Percentiles rank a stretch among this genome's conserved stretches.
These are phyloP conservation scores for Ceratocystis albifundus DNA, from an alignment of 2,329 filamentous ascomycete genomes.

Conservation along the genomic window DNA sequence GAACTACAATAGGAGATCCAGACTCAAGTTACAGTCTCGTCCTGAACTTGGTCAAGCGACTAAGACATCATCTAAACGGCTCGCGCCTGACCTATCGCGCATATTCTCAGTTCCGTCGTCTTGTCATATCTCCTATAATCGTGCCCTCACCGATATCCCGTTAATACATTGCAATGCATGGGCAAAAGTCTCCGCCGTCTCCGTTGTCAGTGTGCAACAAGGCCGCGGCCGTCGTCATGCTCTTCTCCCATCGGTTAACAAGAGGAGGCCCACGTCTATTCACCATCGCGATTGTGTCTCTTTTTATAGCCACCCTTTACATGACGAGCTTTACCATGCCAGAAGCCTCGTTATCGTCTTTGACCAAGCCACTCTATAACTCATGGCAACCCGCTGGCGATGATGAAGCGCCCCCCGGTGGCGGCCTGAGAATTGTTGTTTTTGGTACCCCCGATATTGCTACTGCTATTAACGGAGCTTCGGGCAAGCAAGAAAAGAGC, in stretches of 20 bases:
- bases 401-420: constrained; percentile 26
- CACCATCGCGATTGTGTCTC: constrained; percentile 27
- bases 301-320: constrained; percentile 28
- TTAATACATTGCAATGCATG: constrained; percentile 5
- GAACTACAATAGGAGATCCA: not conserved
- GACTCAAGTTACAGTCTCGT: not conserved
- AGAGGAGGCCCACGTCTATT: constrained; percentile 30
- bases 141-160: too few species aligned
- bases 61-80: not conserved
- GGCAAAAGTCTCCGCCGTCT: constrained; percentile 13
- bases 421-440: constrained; percentile 39
- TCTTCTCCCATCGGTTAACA: constrained; percentile 35
- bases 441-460: constrained; percentile 41
- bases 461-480: constrained; percentile 28
- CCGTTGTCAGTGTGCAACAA: constrained; percentile 10
- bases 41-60: not conserved
- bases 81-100: not conserved
- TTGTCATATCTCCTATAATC: not conserved
- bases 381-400: constrained; percentile 27
- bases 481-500: constrained; percentile 26
- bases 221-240: constrained; percentile 11
- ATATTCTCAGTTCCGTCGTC: not conserved
- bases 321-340: constrained; percentile 24
- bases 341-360: constrained; percentile 18
- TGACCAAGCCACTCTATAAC: constrained; percentile 21